These are phyloP conservation scores for Chytriomyces sp. DNA, from an alignment of 192 early-diverging fungal species.

Conservation along the genomic window DNA sequence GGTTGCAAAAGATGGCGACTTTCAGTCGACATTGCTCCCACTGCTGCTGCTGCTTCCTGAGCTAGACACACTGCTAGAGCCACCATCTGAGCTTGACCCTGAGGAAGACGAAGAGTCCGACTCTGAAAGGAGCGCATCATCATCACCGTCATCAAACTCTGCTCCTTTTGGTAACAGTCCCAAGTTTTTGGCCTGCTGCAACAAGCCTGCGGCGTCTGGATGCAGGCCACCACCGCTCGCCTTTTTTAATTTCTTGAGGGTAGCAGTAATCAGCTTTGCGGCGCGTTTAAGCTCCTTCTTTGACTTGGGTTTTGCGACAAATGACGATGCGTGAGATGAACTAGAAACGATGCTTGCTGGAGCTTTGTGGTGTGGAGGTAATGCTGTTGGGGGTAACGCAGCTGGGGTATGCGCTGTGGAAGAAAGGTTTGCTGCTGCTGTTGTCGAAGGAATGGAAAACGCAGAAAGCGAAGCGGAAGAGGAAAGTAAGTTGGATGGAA, in stretches of 20 bases:
- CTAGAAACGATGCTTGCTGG: neutral
- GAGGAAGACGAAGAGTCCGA: constrained; percentile 9
- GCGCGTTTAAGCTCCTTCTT: constrained; percentile 15
- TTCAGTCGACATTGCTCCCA: neutral
- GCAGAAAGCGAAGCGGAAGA: neutral
- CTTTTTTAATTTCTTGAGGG: constrained; percentile 24
- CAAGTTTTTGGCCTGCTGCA: constrained; percentile 27
- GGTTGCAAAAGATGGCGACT: neutral
- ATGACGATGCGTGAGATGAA: neutral
- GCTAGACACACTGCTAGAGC: constrained; percentile 10
- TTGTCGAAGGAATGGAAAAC: neutral
- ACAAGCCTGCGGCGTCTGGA: constrained; percentile 3
- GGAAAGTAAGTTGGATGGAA: neutral
- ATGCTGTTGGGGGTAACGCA: neutral
- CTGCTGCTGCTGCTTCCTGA: constrained; percentile 12
- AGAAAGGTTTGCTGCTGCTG: neutral
- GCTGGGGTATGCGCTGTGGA: neutral
- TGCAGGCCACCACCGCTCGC: constrained; percentile 13
- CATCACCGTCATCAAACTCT: constrained; percentile 22
- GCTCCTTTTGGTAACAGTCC: constrained; percentile 12
- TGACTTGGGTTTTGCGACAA: constrained; percentile 22
- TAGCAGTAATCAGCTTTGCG: constrained; percentile 26
- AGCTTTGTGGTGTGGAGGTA: neutral
- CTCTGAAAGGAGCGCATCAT: neutral
- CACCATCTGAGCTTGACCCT: neutral